phyloP scores from a whole-genome alignment of 345 rosid species.

The Syzygium oleosum region DNA sequence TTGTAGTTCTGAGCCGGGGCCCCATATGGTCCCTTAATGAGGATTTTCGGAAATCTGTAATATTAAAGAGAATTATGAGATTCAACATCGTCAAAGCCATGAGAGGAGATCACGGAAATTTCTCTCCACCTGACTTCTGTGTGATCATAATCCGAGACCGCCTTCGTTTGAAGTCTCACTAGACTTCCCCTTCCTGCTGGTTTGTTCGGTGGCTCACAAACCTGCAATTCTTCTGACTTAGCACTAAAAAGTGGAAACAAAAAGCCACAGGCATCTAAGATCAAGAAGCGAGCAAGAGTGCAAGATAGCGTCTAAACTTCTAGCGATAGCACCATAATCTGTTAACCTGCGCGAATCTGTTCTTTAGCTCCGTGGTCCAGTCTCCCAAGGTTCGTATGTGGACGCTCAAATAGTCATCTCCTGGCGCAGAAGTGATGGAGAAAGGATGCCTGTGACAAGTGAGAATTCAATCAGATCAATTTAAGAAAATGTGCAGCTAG shows the following conservation, averaged over 20 bases:
- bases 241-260: neutral
- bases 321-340: neutral
- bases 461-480: neutral
- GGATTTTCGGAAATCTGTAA: constrained; percentile 63
- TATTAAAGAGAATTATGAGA: neutral
- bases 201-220: constrained; percentile 47
- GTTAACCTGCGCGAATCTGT: constrained; percentile 51
- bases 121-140: constrained; percentile 32
- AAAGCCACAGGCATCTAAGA: neutral
- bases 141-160: constrained; percentile 26
- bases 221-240: constrained; percentile 21
- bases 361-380: constrained; percentile 78
- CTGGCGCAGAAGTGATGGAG: constrained; percentile 93
- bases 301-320: neutral
- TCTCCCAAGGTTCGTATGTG: constrained; percentile 91
- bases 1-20: constrained; percentile 93
- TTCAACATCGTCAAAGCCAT: neutral
- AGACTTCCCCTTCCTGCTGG: constrained; percentile 37
- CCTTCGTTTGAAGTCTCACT: constrained; percentile 64
- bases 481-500: neutral
- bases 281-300: neutral
- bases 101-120: neutral
- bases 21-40: constrained; percentile 86
- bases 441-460: constrained; percentile 75
- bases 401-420: constrained; percentile 75